Evolutionary conservation across 768 basidiomycete genomes (phyloP).

Genomic region (Leccinum pellstonianum): DNA sequence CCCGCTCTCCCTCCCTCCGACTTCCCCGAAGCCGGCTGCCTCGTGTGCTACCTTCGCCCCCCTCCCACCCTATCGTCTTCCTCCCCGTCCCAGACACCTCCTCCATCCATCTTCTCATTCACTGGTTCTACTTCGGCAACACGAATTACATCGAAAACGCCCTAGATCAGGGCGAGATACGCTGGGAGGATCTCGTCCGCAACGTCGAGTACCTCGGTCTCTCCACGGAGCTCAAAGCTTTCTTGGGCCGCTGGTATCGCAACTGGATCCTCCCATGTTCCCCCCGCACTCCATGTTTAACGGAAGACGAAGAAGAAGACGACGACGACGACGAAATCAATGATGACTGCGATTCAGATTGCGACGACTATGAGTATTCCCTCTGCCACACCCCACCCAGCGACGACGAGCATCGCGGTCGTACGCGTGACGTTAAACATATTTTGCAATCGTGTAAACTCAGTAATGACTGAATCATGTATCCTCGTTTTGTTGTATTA

Average conservation of each 20-base stretch:
- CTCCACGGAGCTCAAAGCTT: conserved; percentile 70
- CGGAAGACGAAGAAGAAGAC: conserved; percentile 25
- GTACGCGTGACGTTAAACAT: not conserved
- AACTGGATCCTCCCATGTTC: conserved; percentile 52
- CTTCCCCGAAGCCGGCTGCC: conserved; percentile 57
- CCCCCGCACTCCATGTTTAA: conserved; percentile 24
- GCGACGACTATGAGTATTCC: conserved; percentile 23
- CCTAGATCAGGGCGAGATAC: conserved; percentile 60
- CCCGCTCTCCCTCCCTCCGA: conserved; percentile 13
- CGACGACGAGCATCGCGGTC: conserved; percentile 29
- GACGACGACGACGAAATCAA: conserved; percentile 28
- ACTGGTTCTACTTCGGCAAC: conserved; percentile 83
- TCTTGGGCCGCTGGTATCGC: conserved; percentile 73
- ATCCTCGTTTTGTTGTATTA: too few species aligned
- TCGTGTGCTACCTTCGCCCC: conserved; percentile 58
- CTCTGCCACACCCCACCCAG: conserved; percentile 37
- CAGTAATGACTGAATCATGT: too few species aligned
- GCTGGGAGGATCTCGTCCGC: conserved; percentile 85
- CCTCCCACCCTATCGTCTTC: conserved; percentile 66
- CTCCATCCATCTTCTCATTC: conserved; percentile 69
- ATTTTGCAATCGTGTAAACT: not conserved
- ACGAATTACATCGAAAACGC: conserved; percentile 63
- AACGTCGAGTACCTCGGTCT: conserved; percentile 90
- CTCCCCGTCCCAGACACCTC: conserved; percentile 74
- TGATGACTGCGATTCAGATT: conserved; percentile 31